phyloP scores from a whole-genome alignment of 2,329 filamentous ascomycete species.

The Aspergillus pseudoterreus region DNA sequence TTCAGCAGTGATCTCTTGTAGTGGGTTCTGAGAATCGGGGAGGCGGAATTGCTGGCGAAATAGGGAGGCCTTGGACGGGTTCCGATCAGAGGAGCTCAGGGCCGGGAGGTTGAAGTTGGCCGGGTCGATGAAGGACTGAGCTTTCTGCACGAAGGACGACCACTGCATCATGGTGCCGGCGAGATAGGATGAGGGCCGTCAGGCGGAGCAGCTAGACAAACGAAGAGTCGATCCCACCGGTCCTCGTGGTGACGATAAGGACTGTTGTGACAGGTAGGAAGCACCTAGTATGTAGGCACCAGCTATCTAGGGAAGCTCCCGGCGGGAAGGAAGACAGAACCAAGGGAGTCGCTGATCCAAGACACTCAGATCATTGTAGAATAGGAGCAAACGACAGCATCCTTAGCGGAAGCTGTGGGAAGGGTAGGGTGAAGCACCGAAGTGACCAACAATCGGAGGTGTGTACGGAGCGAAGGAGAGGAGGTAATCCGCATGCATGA shows the following conservation, averaged over 20 bases:
- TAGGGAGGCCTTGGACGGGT: constrained; percentile 84
- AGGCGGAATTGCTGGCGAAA: constrained; percentile 97
- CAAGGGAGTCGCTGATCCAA: too few relatives aligned
- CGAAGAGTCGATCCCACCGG: too few relatives aligned
- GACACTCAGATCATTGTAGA: too few relatives aligned
- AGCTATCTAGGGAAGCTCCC: too few relatives aligned
- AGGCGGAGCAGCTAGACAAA: too few relatives aligned
- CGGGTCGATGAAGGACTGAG: constrained; percentile 90
- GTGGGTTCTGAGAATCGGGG: constrained; percentile 82
- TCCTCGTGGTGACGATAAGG: too few relatives aligned
- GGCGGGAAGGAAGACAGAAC: too few relatives aligned
- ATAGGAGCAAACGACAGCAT: background rate
- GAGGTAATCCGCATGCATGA: background rate
- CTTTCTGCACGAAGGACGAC: constrained; percentile 87
- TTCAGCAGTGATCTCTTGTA: constrained; percentile 96
- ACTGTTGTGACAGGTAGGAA: too few relatives aligned
- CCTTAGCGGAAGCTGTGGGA: background rate
- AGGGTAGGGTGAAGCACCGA: background rate
- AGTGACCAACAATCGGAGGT: background rate
- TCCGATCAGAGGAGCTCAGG: constrained; percentile 68
- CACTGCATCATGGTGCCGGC: constrained; percentile 56
- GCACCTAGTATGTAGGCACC: too few relatives aligned
- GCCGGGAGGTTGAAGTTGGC: constrained; percentile 72
- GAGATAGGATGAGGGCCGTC: background rate
- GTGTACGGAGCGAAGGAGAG: too few relatives aligned